phyloP scores from a whole-genome alignment of 352 stramenopile species.

The Albugo laibachii region DNA sequence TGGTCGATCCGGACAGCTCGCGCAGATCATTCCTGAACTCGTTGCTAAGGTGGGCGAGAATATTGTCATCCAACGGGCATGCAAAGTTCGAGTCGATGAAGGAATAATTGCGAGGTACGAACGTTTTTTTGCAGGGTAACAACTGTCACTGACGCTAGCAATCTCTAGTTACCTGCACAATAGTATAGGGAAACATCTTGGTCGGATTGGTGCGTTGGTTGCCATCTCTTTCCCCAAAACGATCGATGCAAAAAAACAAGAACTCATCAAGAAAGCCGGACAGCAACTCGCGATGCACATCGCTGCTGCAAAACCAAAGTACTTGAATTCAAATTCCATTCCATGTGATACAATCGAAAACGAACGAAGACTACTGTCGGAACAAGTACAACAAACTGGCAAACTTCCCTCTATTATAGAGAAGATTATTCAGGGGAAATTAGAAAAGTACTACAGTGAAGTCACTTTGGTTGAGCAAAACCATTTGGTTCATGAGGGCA shows the following conservation, averaged over 20 bases:
- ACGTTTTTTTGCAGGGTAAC: neutral
- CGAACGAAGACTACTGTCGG: slow-evolving; percentile 78
- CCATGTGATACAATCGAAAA: slow-evolving; percentile 74
- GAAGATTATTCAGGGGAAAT: slow-evolving; percentile 87
- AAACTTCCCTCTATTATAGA: slow-evolving; percentile 85
- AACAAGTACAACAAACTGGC: slow-evolving; percentile 72
- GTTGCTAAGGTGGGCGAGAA: slow-evolving; percentile 79
- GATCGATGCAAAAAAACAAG: slow-evolving; percentile 19
- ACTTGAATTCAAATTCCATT: slow-evolving; percentile 75
- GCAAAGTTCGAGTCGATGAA: slow-evolving; percentile 42
- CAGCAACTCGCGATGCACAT: slow-evolving; percentile 93
- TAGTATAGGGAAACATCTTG: slow-evolving; percentile 32
- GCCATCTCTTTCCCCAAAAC: slow-evolving; percentile 58
- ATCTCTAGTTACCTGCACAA: slow-evolving; percentile 64
- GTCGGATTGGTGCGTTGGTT: slow-evolving; percentile 78
- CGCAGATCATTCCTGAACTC: slow-evolving; percentile 49
- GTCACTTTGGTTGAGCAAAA: slow-evolving; percentile 85
- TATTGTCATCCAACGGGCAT: slow-evolving; percentile 49
- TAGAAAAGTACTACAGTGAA: slow-evolving; percentile 88
- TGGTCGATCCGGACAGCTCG: slow-evolving; percentile 13
- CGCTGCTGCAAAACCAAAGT: slow-evolving; percentile 83
- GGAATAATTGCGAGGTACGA: slow-evolving; percentile 24
- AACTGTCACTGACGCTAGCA: neutral
- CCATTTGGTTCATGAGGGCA: slow-evolving; percentile 89
- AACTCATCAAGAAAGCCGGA: slow-evolving; percentile 52